A percentile compares a stretch with the other conserved stretches of the same genome.
phyloP scores from a whole-genome alignment of 1,284 basidiomycete genomes.

The Fomitopsis pinicola region DNA sequence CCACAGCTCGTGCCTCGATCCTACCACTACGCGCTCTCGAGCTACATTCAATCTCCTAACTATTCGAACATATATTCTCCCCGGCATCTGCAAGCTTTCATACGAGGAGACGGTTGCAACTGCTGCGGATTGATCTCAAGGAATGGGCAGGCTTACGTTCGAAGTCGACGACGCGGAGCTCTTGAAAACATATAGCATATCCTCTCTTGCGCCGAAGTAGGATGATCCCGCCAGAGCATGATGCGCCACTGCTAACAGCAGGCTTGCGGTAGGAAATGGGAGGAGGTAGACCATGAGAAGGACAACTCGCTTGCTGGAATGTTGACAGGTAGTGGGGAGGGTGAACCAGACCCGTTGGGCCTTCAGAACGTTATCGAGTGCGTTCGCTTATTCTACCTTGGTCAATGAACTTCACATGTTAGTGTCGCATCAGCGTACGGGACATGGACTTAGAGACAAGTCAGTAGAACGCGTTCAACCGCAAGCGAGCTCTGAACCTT shows the following conservation, averaged over 20 bases:
- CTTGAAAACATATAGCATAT: constrained; percentile 71
- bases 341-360: constrained; percentile 68
- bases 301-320: constrained; percentile 64
- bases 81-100: background rate
- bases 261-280: constrained; percentile 57
- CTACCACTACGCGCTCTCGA: background rate
- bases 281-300: constrained; percentile 74
- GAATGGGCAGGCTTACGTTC: constrained; percentile 53
- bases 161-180: constrained; percentile 70
- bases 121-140: background rate
- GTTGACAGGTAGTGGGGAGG: constrained; percentile 46
- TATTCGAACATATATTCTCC: background rate
- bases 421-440: constrained; percentile 40
- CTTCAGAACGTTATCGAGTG: constrained; percentile 61
- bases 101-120: background rate
- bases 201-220: constrained; percentile 65
- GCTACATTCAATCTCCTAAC: background rate
- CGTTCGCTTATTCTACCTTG: constrained; percentile 23
- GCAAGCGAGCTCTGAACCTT: background rate
- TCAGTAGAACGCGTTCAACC: constrained; percentile 30
- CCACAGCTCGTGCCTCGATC: background rate
- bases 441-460: constrained; percentile 74
- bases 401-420: constrained; percentile 6
- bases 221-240: no score
- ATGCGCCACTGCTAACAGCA: background rate